Evolutionary conservation across 2,329 filamentous ascomycete genomes (phyloP), one percentile per base, ranked within the genome.

Genomic region (Aspergillus tamarii): DNA sequence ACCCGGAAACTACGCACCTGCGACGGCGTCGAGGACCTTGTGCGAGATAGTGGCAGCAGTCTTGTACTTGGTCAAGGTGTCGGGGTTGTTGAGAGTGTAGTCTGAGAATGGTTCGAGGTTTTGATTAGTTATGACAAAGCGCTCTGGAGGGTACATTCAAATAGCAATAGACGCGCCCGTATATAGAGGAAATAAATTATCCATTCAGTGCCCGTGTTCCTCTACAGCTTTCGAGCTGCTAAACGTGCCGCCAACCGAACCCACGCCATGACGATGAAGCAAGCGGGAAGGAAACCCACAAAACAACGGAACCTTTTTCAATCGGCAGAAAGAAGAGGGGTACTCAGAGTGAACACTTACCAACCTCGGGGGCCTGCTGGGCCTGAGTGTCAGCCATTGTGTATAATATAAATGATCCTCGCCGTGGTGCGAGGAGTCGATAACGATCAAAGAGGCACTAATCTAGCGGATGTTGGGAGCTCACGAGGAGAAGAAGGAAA

Each of bases 11-110:
- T 62, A 74, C 77, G 70, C 77, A 88, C 86, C 85, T 79, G 82
- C 79, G 70, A 99, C 94, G 72, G 91, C 90, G 74, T 93, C 92
- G 72, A 99, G 88, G 72, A 96, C 94, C 84, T 94, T 97, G 81
- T 97, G 92, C 58, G 94, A 95, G 82, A 99, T 98, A 79, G 91
- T 87, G 68, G 92, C 94, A 63, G 95, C 95, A 70, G 91, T 94
- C 89, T 97, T 98, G 88, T 98, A 98, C 87, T 98, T 99, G 83
- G 95, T 98, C 74, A 99, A 87, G 74, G 93, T 97, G 80, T 96
- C 92, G 66, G 92, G 92, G 85, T 96, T 95, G 81, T 89, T 92
- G 80, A 97, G 88, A 72, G 91, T 87, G 84, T 96, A 94, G 80
- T 96, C 92, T 96, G 69, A 46, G 59, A 65, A 57, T 54, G 62